A percentile compares a stretch with the other conserved stretches of the same genome.
Evolutionary conservation across 441 rosid genomes (phyloP).

Genomic region (Euphorbia corollata): DNA sequence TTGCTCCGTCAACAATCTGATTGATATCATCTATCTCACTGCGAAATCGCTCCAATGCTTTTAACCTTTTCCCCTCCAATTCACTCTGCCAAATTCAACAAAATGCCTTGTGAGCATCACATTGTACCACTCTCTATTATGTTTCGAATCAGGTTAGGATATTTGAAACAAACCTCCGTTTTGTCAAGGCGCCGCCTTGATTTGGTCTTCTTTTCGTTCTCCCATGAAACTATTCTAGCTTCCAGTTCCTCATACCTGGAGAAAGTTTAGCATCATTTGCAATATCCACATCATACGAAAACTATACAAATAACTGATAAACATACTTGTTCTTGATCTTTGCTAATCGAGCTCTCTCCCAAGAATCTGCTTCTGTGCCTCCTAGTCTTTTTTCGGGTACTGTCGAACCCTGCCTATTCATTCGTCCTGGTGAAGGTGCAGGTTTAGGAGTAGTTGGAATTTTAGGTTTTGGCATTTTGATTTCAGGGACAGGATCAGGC

Average conservation of each 20-base stretch:
- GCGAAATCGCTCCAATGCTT: conserved; percentile 35
- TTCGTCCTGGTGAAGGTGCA: conserved; percentile 10
- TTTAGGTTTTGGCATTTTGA: conserved; percentile 22
- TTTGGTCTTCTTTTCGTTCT: conserved; percentile 44
- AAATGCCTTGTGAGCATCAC: conserved; percentile 2
- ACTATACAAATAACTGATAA: neutral
- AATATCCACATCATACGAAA: too few species aligned
- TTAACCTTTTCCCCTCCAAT: conserved; percentile 33
- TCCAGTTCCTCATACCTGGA: conserved; percentile 51
- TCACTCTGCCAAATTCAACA: conserved; percentile 38
- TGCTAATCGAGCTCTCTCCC: conserved; percentile 50
- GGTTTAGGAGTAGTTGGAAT: conserved; percentile 19
- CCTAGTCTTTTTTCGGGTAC: conserved; percentile 18
- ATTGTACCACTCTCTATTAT: neutral
- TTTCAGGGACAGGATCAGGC: conserved; percentile 23
- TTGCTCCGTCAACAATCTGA: conserved; percentile 51
- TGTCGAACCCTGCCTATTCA: too few species aligned
- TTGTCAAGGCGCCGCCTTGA: conserved; percentile 44
- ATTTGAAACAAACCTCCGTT: conserved; percentile 44
- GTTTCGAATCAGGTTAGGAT: neutral
- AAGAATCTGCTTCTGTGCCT: conserved; percentile 38
- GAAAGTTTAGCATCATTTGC: conserved; percentile 17
- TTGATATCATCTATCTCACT: conserved; percentile 37
- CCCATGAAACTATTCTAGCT: conserved; percentile 47
- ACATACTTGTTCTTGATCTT: conserved; percentile 44